phyloP scores from a whole-genome alignment of 768 basidiomycete species.

The Russula abietina region DNA sequence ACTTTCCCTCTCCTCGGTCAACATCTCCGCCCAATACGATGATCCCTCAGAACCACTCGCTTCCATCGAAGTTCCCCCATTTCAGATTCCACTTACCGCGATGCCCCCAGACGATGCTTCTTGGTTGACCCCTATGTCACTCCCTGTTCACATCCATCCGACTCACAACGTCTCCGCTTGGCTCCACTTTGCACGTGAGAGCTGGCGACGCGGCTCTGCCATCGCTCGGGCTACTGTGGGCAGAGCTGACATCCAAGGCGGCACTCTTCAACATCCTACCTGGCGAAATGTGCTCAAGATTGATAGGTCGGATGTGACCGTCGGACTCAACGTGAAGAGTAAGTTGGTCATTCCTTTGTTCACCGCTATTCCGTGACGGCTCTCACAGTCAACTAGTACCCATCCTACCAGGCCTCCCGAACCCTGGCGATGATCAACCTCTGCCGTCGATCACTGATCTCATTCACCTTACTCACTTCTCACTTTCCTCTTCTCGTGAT shows the following conservation, averaged over 20 bases:
- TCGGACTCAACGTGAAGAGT: conserved; percentile 48
- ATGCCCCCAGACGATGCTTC: conserved; percentile 14
- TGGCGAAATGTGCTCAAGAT: conserved; percentile 17
- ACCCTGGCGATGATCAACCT: conserved; percentile 44
- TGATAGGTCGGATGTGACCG: neutral
- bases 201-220: conserved; percentile 17
- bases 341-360: conserved; percentile 26
- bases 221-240: conserved; percentile 2
- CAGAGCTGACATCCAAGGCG: conserved; percentile 11
- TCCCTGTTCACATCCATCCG: conserved; percentile 16
- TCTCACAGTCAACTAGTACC: conserved; percentile 43
- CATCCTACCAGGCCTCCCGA: conserved; percentile 57
- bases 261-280: neutral
- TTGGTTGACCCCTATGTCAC: conserved; percentile 20
- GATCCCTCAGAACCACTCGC: conserved; percentile 41
- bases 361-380: conserved; percentile 12
- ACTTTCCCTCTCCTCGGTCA: conserved; percentile 46
- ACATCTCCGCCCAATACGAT: conserved; percentile 42
- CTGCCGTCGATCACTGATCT: conserved; percentile 55
- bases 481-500: conserved; percentile 34
- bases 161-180: conserved; percentile 16
- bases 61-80: conserved; percentile 40
- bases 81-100: conserved; percentile 43
- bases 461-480: conserved; percentile 54
- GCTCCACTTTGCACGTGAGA: conserved; percentile 19